Percentiles rank a stretch among this genome's conserved stretches.
Conservation (phyloP, 2,329 filamentous ascomycete genomes). For the Phialophora macrospora region DNA sequence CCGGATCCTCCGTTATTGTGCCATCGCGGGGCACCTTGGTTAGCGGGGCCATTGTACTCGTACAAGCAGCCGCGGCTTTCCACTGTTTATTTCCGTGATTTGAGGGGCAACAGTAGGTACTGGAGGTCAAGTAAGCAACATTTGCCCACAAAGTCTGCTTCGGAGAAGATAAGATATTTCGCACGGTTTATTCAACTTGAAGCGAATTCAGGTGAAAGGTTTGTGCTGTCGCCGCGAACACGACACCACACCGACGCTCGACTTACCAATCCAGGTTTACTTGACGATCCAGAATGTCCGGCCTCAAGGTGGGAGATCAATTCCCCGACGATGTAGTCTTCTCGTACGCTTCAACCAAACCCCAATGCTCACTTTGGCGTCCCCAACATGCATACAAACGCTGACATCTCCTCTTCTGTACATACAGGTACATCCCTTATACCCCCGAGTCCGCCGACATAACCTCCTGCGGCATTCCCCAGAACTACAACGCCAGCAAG, state of each 20-base stretch:
- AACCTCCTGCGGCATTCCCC: constrained; percentile 76
- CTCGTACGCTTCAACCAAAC: constrained; percentile 56
- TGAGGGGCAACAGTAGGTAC: not conserved
- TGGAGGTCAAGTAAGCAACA: not conserved
- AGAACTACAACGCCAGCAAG: constrained; percentile 79
- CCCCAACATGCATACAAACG: not conserved
- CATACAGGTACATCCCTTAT: constrained; percentile 74
- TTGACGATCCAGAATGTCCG: constrained; percentile 55
- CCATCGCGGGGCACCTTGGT: not conserved
- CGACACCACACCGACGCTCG: not conserved
- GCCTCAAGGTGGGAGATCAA: constrained; percentile 77
- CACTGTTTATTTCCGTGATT: not conserved
- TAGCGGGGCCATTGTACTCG: not conserved
- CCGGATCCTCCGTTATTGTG: not conserved
- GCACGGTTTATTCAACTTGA: not conserved
- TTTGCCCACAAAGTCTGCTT: not conserved
- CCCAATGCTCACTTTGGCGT: constrained; percentile 4
- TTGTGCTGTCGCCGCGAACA: not conserved
- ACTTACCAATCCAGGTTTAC: not conserved
- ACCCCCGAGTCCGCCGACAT: constrained; percentile 70
- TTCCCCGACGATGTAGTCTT: constrained; percentile 84
- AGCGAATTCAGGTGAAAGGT: not conserved
- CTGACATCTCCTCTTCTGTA: constrained; percentile 21
- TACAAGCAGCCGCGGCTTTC: constrained; percentile 2
- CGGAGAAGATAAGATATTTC: not conserved